These are phyloP conservation scores for Cyberlindnera euphorbiiphila DNA, from an alignment of 805 yeast genomes.

Conservation along the genomic window DNA sequence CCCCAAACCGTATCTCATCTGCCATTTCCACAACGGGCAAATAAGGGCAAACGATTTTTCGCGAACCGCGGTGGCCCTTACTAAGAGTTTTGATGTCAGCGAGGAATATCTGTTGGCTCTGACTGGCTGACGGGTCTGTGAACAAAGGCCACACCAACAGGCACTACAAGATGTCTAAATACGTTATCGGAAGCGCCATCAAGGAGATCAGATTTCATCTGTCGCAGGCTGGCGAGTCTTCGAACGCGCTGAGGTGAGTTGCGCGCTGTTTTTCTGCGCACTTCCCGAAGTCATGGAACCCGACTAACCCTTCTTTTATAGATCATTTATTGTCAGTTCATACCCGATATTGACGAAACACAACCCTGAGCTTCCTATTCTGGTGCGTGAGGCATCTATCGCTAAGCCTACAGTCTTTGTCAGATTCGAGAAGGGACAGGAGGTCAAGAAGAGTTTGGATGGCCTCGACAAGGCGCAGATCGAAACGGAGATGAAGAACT, in stretches of 20 bases:
- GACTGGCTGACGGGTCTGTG: too few species aligned
- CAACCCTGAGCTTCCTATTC: constrained; percentile 66
- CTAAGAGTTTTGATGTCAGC: too few species aligned
- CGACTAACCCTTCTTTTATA: constrained; percentile 18
- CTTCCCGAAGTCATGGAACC: not conserved
- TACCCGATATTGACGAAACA: constrained; percentile 63
- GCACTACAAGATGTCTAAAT: constrained; percentile 23
- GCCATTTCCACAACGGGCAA: too few species aligned
- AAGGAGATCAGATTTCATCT: constrained; percentile 80
- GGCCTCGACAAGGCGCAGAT: constrained; percentile 30
- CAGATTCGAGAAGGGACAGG: constrained; percentile 49
- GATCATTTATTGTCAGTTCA: constrained; percentile 57
- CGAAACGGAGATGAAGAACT: constrained; percentile 21
- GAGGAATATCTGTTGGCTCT: too few species aligned
- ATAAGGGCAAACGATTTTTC: too few species aligned
- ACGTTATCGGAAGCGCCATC: constrained; percentile 44
- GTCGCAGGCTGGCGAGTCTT: constrained; percentile 73
- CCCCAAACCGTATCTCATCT: too few species aligned
- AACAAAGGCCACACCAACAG: not conserved
- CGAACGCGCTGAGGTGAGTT: constrained; percentile 54
- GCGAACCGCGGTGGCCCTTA: too few species aligned
- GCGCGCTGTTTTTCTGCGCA: too few species aligned
- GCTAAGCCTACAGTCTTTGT: constrained; percentile 72
- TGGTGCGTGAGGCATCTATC: constrained; percentile 66
- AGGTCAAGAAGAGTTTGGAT: constrained; percentile 33